Evolutionary conservation across 768 basidiomycete species (phyloP).

Genomic region (Mycena galericulata): DNA sequence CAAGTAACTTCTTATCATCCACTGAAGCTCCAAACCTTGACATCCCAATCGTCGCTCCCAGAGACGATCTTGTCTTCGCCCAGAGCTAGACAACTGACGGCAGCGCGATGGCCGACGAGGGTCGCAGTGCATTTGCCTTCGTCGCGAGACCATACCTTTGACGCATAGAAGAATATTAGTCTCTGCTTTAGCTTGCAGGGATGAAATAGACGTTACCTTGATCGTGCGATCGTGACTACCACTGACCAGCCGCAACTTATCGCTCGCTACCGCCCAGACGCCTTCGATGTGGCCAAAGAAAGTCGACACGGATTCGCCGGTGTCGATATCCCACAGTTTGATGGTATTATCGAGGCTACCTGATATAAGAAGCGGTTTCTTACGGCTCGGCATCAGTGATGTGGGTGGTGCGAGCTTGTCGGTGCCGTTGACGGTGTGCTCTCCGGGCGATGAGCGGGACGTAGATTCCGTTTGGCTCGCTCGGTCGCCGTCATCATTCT

Average conservation of each 20-base stretch:
- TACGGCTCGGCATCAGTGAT: conserved; percentile 44
- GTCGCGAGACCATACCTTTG: conserved; percentile 96
- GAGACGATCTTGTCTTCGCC: conserved; percentile 97
- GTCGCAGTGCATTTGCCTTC: conserved; percentile 90
- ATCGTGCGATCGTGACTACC: conserved; percentile 97
- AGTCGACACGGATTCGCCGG: conserved; percentile 80
- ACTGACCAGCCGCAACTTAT: conserved; percentile 91
- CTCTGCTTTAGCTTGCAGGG: conserved; percentile 8
- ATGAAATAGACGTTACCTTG: conserved; percentile 68
- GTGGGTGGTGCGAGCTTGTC: conserved; percentile 12
- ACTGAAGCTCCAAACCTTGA: conserved; percentile 86
- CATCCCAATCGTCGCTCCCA: conserved; percentile 93
- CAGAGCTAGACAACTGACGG: conserved; percentile 90
- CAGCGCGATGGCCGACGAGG: conserved; percentile 92
- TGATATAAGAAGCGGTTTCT: conserved; percentile 84
- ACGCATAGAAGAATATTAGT: conserved; percentile 24
- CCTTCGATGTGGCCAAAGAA: conserved; percentile 99
- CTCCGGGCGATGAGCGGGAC: conserved; percentile 21
- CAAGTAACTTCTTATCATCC: conserved; percentile 51
- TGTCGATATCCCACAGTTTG: conserved; percentile 95
- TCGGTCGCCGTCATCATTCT: conserved; percentile 37
- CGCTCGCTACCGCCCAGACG: conserved; percentile 95
- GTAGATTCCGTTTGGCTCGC: conserved; percentile 22
- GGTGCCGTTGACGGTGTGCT: conserved; percentile 6
- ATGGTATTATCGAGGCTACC: conserved; percentile 96